A percentile compares a stretch with the other conserved stretches of the same genome.
These are phyloP conservation scores for Thyridium curvatum DNA, from an alignment of 2,329 filamentous ascomycete species.

Conservation along the genomic window DNA sequence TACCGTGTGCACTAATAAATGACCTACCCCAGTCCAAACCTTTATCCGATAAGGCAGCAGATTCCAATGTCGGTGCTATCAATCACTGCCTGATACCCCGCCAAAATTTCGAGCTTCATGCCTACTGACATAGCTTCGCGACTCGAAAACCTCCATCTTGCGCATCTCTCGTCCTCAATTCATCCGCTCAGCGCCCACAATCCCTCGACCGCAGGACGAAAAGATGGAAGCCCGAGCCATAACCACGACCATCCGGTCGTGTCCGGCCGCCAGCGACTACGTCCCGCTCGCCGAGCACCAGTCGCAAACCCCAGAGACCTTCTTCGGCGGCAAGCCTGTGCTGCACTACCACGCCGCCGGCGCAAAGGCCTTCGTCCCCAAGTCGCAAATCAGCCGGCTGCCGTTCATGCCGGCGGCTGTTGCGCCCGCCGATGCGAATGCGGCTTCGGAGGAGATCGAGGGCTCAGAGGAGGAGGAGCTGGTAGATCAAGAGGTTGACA, in stretches of 20 bases:
- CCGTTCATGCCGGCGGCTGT: conserved; percentile 43
- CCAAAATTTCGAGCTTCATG: too few species aligned
- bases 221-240: conserved; percentile 2
- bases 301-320: conserved; percentile 64
- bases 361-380: conserved; percentile 52
- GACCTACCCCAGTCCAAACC: too few species aligned
- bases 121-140: too few species aligned
- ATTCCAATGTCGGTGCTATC: too few species aligned
- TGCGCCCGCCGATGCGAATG: conserved; percentile 20
- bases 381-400: conserved; percentile 46
- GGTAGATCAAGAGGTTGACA: conserved; percentile 43
- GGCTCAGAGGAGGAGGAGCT: conserved; percentile 25
- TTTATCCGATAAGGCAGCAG: too few species aligned
- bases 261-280: conserved; percentile 54
- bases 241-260: conserved; percentile 48
- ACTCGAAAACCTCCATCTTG: too few species aligned
- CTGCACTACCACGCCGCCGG: conserved; percentile 56
- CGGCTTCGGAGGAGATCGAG: conserved; percentile 23
- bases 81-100: too few species aligned
- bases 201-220: too few species aligned
- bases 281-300: conserved; percentile 63
- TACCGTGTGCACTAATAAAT: too few species aligned
- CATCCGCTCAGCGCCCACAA: too few species aligned
- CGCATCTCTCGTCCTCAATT: too few species aligned
- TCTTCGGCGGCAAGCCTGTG: conserved; percentile 65